Evolutionary conservation across 2,329 filamentous ascomycete species (phyloP).

Genomic region (Arthrinium phaeospermum): DNA sequence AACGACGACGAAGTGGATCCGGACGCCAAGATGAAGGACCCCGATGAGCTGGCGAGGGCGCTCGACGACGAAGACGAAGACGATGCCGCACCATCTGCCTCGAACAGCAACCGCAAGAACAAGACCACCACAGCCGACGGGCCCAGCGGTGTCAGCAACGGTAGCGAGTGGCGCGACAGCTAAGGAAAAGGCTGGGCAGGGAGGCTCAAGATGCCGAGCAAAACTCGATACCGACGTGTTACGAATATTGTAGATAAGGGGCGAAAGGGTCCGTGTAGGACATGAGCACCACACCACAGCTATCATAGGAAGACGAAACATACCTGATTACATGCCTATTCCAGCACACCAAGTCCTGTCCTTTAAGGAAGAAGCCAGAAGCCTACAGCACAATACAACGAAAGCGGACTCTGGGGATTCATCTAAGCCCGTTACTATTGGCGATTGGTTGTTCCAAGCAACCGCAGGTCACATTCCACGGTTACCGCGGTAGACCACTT

Average conservation of each 20-base stretch:
- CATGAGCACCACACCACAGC: background rate
- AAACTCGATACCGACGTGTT: conserved; percentile 4
- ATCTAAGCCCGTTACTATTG: background rate
- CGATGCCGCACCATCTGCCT: conserved; percentile 22
- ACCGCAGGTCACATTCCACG: background rate
- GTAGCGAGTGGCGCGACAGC: conserved; percentile 24
- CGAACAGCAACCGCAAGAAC: background rate
- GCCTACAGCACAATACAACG: background rate
- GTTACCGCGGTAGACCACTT: background rate
- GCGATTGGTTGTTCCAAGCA: background rate
- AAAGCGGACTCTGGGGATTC: background rate
- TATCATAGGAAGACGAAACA: background rate
- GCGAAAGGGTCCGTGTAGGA: background rate
- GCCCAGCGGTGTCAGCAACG: conserved; percentile 21
- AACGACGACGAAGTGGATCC: conserved; percentile 56
- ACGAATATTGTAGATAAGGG: conserved; percentile 9
- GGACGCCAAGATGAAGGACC: conserved; percentile 70
- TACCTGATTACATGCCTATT: background rate
- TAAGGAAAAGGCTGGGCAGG: background rate
- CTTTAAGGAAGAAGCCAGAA: background rate
- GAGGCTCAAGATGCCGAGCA: background rate
- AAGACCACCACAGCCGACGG: background rate
- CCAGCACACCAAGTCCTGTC: background rate
- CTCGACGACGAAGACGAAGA: conserved; percentile 64
- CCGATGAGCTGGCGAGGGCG: conserved; percentile 66